These are phyloP conservation scores for Pigoraptor vietnamica DNA, from an alignment of 78 protist genomes.

Conservation along the genomic window DNA sequence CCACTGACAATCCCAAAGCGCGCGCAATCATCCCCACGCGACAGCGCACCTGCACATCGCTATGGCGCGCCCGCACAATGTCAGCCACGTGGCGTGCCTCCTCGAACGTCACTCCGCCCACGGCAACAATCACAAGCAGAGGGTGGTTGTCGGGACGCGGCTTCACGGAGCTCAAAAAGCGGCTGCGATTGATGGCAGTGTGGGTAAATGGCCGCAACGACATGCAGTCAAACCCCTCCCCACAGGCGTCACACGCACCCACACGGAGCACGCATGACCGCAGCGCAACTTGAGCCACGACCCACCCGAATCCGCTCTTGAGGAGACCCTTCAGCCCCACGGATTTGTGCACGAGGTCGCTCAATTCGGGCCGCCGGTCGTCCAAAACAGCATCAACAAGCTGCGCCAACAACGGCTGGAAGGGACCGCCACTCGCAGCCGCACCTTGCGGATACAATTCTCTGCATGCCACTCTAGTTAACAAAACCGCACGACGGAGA, in stretches of 20 bases:
- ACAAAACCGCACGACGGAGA: too few species aligned
- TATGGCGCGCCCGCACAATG: neutral
- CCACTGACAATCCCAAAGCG: too few species aligned
- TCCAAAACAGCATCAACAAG: neutral
- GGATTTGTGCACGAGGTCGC: neutral
- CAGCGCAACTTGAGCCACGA: neutral
- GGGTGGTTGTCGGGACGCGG: neutral
- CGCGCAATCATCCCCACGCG: too few species aligned
- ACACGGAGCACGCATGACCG: neutral
- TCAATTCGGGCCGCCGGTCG: neutral
- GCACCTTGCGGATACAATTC: neutral
- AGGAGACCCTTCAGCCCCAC: neutral
- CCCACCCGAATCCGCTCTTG: neutral
- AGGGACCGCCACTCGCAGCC: neutral
- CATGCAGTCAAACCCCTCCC: too few species aligned
- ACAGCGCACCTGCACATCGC: neutral
- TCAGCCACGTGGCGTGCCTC: neutral
- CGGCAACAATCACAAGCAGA: neutral
- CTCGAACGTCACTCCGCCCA: neutral
- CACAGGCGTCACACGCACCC: neutral
- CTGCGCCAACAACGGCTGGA: neutral
- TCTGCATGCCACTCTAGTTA: too few species aligned
- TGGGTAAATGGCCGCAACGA: too few species aligned
- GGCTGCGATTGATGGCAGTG: too few species aligned
- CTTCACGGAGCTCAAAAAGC: neutral